phyloP scores from a whole-genome alignment of 345 rosid species.

The Carallia brachiata region DNA sequence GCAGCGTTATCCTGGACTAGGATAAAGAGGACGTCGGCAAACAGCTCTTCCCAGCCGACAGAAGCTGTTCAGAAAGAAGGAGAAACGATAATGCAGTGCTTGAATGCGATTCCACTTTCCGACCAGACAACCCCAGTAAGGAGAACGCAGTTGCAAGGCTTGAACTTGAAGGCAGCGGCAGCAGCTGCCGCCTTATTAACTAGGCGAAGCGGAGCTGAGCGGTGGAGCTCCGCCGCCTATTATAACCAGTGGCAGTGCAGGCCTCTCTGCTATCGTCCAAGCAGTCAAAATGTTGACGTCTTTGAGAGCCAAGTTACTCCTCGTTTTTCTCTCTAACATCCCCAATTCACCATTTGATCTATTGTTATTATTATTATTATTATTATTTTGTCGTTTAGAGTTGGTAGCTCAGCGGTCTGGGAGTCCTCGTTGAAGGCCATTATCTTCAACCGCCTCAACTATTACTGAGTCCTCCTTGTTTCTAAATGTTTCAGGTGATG shows the following conservation, averaged over 20 bases:
- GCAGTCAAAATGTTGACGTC: slow-evolving; percentile 38
- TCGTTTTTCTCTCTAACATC: neutral
- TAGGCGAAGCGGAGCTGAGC: slow-evolving; percentile 23
- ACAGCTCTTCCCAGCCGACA: too few relatives aligned
- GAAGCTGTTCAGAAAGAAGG: neutral
- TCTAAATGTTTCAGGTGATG: slow-evolving; percentile 43
- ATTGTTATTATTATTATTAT: too few relatives aligned
- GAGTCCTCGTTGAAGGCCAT: too few relatives aligned
- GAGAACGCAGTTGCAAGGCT: too few relatives aligned
- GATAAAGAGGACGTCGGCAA: too few relatives aligned
- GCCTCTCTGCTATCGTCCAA: slow-evolving; percentile 41
- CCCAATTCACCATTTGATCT: neutral
- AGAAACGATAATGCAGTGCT: slow-evolving; percentile 30
- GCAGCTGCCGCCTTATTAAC: slow-evolving; percentile 16
- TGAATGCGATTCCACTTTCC: slow-evolving; percentile 7
- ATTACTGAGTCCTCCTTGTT: neutral
- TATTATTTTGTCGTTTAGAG: too few relatives aligned
- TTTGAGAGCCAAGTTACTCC: slow-evolving; percentile 46
- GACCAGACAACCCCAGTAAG: too few relatives aligned
- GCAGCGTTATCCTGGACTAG: too few relatives aligned
- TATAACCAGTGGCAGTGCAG: slow-evolving; percentile 13
- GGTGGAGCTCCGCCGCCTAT: slow-evolving; percentile 13
- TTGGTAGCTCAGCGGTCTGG: too few relatives aligned
- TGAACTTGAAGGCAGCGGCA: too few relatives aligned
- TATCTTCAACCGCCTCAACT: too few relatives aligned